Conservation (phyloP, 2,329 filamentous ascomycete genomes). For the Rugonectria rugulosa region DNA sequence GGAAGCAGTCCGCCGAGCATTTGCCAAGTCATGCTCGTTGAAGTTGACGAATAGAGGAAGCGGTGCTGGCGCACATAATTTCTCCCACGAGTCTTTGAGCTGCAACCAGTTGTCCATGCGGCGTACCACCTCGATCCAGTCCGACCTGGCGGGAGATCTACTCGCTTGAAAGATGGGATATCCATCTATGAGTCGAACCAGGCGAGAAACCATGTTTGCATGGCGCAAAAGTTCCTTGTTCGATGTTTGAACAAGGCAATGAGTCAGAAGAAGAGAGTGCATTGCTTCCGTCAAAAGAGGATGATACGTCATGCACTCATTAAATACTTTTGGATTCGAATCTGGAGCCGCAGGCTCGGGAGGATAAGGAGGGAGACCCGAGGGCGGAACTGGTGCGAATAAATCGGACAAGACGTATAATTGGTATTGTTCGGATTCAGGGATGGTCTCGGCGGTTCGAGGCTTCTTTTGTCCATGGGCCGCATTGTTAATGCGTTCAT, state of each 20-base stretch:
- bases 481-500: slow-evolving; percentile 63
- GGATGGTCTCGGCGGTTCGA: slow-evolving; percentile 43
- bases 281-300: slow-evolving; percentile 81
- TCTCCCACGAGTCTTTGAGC: slow-evolving; percentile 72
- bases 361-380: slow-evolving; percentile 74
- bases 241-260: slow-evolving; percentile 81
- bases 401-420: slow-evolving; percentile 64
- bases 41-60: slow-evolving; percentile 47
- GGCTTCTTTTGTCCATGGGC: slow-evolving; percentile 56
- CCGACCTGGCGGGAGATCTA: slow-evolving; percentile 74
- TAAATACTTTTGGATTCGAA: slow-evolving; percentile 36
- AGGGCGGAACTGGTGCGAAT: slow-evolving; percentile 73
- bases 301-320: slow-evolving; percentile 70
- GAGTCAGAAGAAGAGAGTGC: slow-evolving; percentile 79
- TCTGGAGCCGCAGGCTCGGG: slow-evolving; percentile 44
- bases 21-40: slow-evolving; percentile 27
- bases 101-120: slow-evolving; percentile 74
- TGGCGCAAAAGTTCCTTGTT: slow-evolving; percentile 79
- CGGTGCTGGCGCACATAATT: slow-evolving; percentile 69
- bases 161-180: slow-evolving; percentile 82
- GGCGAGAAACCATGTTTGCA: slow-evolving; percentile 80
- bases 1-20: slow-evolving; percentile 27
- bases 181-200: slow-evolving; percentile 77
- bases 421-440: slow-evolving; percentile 43
- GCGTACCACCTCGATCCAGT: slow-evolving; percentile 81